Conservation (phyloP, 2,329 filamentous ascomycete species). For the Endoconidiophora polonica region DNA sequence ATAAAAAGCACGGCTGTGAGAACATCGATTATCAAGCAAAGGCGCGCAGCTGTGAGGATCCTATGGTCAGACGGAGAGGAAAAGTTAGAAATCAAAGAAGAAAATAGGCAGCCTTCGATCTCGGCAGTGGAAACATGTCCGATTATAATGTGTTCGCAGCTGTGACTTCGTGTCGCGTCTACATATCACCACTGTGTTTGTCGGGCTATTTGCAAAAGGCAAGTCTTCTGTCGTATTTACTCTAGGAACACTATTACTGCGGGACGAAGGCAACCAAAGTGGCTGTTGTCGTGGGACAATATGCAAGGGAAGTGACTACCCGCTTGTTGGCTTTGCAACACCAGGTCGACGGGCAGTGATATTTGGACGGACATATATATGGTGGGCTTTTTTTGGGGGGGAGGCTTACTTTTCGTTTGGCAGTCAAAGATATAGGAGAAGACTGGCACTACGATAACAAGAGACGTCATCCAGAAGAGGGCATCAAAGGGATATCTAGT, state of each 20-base stretch:
- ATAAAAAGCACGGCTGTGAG: too few relatives aligned
- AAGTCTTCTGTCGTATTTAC: not conserved
- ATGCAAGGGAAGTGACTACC: conserved; percentile 1
- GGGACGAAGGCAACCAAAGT: conserved; percentile 4
- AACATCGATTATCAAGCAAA: too few relatives aligned
- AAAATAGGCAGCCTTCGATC: not conserved
- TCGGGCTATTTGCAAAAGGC: not conserved
- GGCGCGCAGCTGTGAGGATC: too few relatives aligned
- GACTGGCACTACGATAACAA: too few relatives aligned
- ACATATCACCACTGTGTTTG: not conserved
- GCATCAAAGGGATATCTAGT: not conserved
- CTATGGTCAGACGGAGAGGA: not conserved
- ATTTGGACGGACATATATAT: too few relatives aligned
- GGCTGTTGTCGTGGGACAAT: conserved; percentile 6
- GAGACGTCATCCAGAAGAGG: not conserved
- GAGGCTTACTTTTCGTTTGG: not conserved
- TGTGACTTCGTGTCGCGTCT: not conserved
- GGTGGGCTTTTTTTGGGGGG: not conserved
- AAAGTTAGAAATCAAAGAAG: not conserved
- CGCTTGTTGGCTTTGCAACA: not conserved
- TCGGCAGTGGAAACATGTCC: not conserved
- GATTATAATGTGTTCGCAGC: not conserved
- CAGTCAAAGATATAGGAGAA: too few relatives aligned
- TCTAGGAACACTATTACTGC: not conserved
- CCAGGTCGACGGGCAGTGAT: too few relatives aligned